A percentile compares a stretch with the other conserved stretches of the same genome.
Conservation (phyloP, 2,329 filamentous ascomycete species). For the Beauveria brongniartii region DNA sequence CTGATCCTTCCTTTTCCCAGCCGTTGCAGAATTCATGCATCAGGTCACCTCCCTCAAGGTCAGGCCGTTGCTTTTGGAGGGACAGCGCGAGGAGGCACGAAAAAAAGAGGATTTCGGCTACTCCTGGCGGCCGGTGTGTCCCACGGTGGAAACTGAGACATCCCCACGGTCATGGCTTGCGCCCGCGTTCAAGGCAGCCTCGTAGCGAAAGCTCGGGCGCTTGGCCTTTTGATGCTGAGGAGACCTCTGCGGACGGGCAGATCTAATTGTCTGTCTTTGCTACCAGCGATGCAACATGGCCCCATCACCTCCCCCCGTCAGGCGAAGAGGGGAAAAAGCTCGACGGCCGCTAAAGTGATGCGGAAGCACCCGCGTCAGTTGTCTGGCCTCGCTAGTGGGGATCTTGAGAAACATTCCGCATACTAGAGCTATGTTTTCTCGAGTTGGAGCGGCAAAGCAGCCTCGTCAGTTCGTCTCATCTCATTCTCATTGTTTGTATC, state of each 20-base stretch:
- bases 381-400: neutral
- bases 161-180: slow-evolving; percentile 6
- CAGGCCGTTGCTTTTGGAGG: neutral
- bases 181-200: neutral
- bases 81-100: neutral
- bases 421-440: neutral
- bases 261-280: neutral
- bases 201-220: neutral
- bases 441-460: neutral
- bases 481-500: neutral
- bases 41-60: neutral
- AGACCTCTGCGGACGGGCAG: neutral
- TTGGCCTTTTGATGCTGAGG: neutral
- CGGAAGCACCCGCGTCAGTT: slow-evolving; percentile 11
- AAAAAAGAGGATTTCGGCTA: neutral
- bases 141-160: slow-evolving; percentile 8
- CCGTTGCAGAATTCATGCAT: slow-evolving; percentile 9
- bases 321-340: neutral
- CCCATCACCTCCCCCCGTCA: neutral
- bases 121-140: neutral
- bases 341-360: neutral
- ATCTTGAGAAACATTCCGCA: neutral
- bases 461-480: neutral
- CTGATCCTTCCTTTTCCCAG: neutral
- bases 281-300: neutral